Evolutionary conservation across 2,329 filamentous ascomycete species (phyloP), one percentile per base, ranked within the genome.

Genomic region (Leptographium radiaticola): DNA sequence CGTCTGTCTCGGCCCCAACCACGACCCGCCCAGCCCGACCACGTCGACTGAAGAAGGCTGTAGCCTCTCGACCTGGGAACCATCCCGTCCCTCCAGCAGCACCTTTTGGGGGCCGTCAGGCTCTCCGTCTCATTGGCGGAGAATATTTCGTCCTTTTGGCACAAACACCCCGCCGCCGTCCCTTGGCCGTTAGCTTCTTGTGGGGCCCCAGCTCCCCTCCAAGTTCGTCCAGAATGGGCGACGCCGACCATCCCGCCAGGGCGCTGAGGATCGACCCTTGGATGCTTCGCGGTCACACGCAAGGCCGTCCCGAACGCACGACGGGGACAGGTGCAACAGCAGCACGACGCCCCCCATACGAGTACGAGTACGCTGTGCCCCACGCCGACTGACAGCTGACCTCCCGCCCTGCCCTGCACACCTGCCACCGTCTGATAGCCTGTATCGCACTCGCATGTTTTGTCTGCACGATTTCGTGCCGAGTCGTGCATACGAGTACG

Each of bases 121-220:
- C 20, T 34, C 5, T 25, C 15, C 13, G 39, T 54, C 31, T 57
- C 43, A 58, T 58, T 58, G 57, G 57, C 51, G 57, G 57, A 58
- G 55, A 57, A 57, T 57, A 20, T 42, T 58, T 58, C 44, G 49
- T 55, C 57, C 57, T 58, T 58, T 52, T n/a, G 25, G 18, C 20
- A 44, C 20, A n/a, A 18, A 15, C 9, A 6, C 30, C 31, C 31
- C 25, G 25, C 25, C 25, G 25, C 12, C 30, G 39, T 15, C 40
- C n/a, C 34, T 49, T 36, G 46, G 30, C 31, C 47, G 38, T 48
- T 57, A 58, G 56, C 52, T 25, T 25, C 25, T 52, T 49, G 56
- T 58, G 56, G 54, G 53, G 53, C 49, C 42, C 54, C 48, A 53
- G 44, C 55, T 49, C 10, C 2, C 20, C 4, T 2, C 4, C 9